Conservation (phyloP, 2,329 filamentous ascomycete genomes). For the Fusarium miscanthi region DNA sequence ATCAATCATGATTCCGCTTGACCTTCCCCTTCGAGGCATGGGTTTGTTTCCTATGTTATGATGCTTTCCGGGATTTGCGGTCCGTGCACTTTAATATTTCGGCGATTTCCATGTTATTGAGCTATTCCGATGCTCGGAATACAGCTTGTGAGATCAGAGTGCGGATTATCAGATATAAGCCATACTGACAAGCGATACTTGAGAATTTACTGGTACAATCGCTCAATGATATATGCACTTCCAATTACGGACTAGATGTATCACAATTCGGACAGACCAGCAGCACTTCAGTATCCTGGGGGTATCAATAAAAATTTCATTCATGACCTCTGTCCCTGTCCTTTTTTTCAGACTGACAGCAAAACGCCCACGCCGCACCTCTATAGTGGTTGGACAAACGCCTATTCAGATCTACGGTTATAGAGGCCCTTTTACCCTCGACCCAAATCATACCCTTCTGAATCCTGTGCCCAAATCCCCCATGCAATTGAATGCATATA, state of each 20-base stretch:
- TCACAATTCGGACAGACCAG: slow-evolving; percentile 27
- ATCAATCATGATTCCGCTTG: not conserved
- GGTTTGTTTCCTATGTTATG: not conserved
- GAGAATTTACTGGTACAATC: not conserved
- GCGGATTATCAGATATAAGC: not conserved
- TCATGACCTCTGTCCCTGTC: slow-evolving; percentile 39
- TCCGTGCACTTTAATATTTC: slow-evolving; percentile 17
- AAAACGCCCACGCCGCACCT: slow-evolving; percentile 45
- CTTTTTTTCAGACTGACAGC: slow-evolving; percentile 28
- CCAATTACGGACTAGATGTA: not conserved
- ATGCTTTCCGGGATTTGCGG: slow-evolving; percentile 7
- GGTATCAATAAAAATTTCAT: slow-evolving; percentile 42
- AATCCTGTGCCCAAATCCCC: slow-evolving; percentile 30
- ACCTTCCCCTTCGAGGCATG: slow-evolving; percentile 9
- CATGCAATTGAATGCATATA: slow-evolving; percentile 37
- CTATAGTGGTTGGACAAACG: slow-evolving; percentile 45
- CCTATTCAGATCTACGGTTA: slow-evolving; percentile 45
- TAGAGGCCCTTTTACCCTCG: slow-evolving; percentile 39
- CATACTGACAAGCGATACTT: not conserved
- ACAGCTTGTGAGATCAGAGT: not conserved
- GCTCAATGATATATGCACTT: not conserved
- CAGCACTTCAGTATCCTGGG: slow-evolving; percentile 42
- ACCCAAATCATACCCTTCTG: slow-evolving; percentile 23
- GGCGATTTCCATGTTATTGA: slow-evolving; percentile 7
- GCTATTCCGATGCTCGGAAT: not conserved